Base-by-base conservation (phyloP, 23 red algal genomes). In the Gracilariopsis chorda region DNA sequence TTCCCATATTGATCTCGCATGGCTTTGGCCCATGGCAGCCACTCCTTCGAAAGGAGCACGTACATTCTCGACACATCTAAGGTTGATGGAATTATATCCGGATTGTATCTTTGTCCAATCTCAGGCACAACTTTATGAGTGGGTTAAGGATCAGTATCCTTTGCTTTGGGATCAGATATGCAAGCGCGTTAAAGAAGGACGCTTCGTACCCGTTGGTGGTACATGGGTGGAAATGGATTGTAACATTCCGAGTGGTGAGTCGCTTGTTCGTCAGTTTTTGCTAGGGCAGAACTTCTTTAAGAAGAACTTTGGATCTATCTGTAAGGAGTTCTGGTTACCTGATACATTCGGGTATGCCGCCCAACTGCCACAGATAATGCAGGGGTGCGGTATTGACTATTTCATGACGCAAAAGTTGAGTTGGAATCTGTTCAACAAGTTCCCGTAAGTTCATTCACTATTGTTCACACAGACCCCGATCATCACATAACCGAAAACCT, bases 171-270 rank as follows among this genome's bases (percentile, higher is more conserved):
- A 46, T 19, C 47, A 91, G 68, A 84, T 96, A 47, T 47, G 52
- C 11, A 25, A 62, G 5, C 36, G 51, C 30, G 88, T 92, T 8
- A 81, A 77, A 21, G 57, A 77, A 1, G 78, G 78, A 78, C 29
- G 61, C 19, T 96, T 88, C 44, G 48, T 90, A 17, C 81, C 84
- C 23, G 82, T 92, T 27, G 94, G 94, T 20, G 94, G 33, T 35
- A 92, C 94, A 16, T 96, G 94, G 94, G 89, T 96, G 0, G 94
- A 96, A 76, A 96, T 96, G 94, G 94, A 96, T 56, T 76, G 67
- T 24, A 96, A 96, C 72, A 63, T 96, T 20, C 94, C 94, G 0
- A 82, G 44, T 41, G 87, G 86, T 29, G 94, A 96, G 35, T 72
- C 86, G 6, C 48, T 96, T 4, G 79, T 91, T 45, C 64, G 94